Base-by-base conservation (phyloP, 192 early-diverging fungal species). In the Umbelopsis ramanniana region DNA sequence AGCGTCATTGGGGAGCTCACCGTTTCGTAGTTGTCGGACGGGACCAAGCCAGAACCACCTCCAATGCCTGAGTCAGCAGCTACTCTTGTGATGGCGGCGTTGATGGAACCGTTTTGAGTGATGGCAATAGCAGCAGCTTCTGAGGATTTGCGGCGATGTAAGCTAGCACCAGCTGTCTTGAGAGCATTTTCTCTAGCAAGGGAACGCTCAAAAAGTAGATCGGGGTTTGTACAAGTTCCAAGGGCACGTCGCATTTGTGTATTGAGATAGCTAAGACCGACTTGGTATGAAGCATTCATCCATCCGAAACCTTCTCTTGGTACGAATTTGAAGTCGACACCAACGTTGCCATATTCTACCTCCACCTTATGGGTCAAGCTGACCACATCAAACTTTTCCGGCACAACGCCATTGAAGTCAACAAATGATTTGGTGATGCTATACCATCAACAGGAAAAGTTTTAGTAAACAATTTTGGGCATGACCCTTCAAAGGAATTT, bases 261-360 rank as follows among this genome's bases (percentile, higher is more conserved):
- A 19, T 86, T 91, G 66, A 98, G 76, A 54, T 93, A 92, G 3
- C 81, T 86, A 19, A 96, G 77, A 8, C 96, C 96, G 12, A 96
- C 88, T 84, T 95, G 92, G 74, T 91, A 92, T 22, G 87, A 90
- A 17, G 96, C 92, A 74, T 98, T 99, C 97, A 98, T 99, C 97
- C 96, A 99, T 21, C 97, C 97, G 80, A 99, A 99, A 12, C 97
- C 97, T 84, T 99, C 97, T 2, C 93, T 86, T 0, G 95, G 91
- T 15, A 98, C 92, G 81, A 87, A 94, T 77, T 95, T 93, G 84
- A 98, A 98, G 75, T 98, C 96, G 0, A 87, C 79, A 4, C 97
- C 97, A 0, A 98, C 96, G 69, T 97, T 97, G 37, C 97, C 97
- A 69, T 98, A 98, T 82, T 99, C 97, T 14, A 98, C 96, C 60